Evolutionary conservation across 83 land plant genomes (phyloP).

Genomic region (Picea abies): DNA sequence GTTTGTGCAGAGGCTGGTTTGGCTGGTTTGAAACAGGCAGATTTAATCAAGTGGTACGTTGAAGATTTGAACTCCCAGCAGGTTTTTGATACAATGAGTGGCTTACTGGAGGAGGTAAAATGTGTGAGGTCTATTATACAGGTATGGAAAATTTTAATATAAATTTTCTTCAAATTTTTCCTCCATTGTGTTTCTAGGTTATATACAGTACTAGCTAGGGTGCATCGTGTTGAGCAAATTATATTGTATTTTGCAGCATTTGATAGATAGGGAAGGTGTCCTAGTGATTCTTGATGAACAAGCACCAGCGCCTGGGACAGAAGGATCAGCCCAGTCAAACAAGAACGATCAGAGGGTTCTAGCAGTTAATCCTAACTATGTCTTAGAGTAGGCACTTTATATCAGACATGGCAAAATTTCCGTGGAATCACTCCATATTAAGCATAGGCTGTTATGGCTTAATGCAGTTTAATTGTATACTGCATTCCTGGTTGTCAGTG

Average conservation of each 20-base stretch:
- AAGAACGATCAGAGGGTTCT: constrained; percentile 64
- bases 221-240: background rate
- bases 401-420: background rate
- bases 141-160: constrained; percentile 37
- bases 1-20: constrained; percentile 60
- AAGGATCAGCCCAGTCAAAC: constrained; percentile 30
- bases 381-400: constrained; percentile 40
- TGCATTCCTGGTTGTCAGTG: background rate
- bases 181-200: background rate
- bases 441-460: background rate
- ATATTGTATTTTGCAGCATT: constrained; percentile 53
- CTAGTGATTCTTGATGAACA: constrained; percentile 82
- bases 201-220: background rate
- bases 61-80: constrained; percentile 71
- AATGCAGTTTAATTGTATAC: background rate
- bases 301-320: constrained; percentile 29
- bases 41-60: constrained; percentile 86
- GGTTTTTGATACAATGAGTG: constrained; percentile 53
- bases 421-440: background rate
- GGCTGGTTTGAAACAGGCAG: constrained; percentile 91
- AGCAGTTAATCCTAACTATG: constrained; percentile 96
- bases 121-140: constrained; percentile 81
- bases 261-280: constrained; percentile 88
- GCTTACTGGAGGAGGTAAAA: constrained; percentile 60
- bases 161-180: background rate